These are phyloP conservation scores for Chlorella sp. DNA, from an alignment of 139 green algal genomes.

Conservation along the genomic window DNA sequence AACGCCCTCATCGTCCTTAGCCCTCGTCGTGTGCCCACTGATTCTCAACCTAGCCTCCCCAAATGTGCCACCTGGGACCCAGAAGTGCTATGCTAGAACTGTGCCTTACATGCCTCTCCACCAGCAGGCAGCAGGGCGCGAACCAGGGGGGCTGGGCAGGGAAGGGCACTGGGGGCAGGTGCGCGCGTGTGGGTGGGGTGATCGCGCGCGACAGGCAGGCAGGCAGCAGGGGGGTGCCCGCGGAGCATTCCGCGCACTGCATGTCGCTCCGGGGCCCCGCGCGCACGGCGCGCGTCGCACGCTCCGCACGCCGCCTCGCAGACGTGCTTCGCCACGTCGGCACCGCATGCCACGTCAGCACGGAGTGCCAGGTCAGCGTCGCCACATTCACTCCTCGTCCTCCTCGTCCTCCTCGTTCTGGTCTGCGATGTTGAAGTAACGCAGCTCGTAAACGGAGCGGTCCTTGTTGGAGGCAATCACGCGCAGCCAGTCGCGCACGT, in stretches of 20 bases:
- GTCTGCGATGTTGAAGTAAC: conserved; percentile 99
- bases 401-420: conserved; percentile 87
- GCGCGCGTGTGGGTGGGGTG: not conserved
- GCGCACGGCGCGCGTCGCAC: not conserved
- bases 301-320: not conserved
- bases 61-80: too few species aligned
- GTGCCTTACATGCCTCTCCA: conserved; percentile 14
- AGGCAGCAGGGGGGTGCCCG: too few species aligned
- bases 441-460: conserved; percentile 93
- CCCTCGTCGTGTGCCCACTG: too few species aligned
- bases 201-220: not conserved
- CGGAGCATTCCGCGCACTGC: conserved; percentile 16
- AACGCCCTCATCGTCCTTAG: too few species aligned
- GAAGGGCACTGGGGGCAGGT: not conserved
- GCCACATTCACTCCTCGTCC: conserved; percentile 32
- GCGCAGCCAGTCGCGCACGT: conserved; percentile 98
- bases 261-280: conserved; percentile 2
- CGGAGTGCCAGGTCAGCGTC: not conserved
- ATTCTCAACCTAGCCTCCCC: too few species aligned
- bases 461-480: conserved; percentile 99
- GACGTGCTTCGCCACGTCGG: not conserved
- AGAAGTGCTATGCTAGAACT: not conserved
- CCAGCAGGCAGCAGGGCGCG: not conserved
- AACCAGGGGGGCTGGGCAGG: not conserved
- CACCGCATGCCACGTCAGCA: not conserved